These are phyloP conservation scores for Fomitopsis pulvina DNA, from an alignment of 768 basidiomycete genomes.

Conservation along the genomic window DNA sequence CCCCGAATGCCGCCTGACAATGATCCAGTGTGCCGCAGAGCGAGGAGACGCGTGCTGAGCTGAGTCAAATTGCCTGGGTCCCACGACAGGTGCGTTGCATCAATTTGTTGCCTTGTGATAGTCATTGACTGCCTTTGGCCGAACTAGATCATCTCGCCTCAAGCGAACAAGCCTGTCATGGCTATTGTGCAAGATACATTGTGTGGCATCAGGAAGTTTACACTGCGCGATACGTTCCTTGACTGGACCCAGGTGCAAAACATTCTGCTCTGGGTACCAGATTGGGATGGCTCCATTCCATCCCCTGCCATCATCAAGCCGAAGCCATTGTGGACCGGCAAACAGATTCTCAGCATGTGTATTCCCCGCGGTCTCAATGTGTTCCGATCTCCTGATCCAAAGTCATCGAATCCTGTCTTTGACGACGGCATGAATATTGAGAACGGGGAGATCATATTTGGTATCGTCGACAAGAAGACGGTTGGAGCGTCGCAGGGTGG, in stretches of 20 bases:
- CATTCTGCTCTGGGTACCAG: constrained; percentile 95
- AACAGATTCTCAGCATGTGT: constrained; percentile 88
- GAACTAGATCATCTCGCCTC: constrained; percentile 91
- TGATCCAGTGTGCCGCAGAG: constrained; percentile 85
- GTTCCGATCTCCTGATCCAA: constrained; percentile 70
- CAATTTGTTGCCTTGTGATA: not conserved
- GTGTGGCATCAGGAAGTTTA: constrained; percentile 96
- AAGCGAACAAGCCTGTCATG: constrained; percentile 99
- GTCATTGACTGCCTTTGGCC: not conserved
- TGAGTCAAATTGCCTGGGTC: constrained; percentile 99
- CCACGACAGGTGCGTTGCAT: constrained; percentile 68
- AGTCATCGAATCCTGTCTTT: constrained; percentile 72
- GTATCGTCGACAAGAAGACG: constrained; percentile 98
- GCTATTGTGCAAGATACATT: constrained; percentile 99
- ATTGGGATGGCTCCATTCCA: constrained; percentile 93
- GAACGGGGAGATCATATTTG: constrained; percentile 92
- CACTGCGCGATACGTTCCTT: constrained; percentile 89
- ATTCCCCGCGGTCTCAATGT: constrained; percentile 97
- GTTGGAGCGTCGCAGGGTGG: constrained; percentile 94
- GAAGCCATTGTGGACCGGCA: constrained; percentile 96
- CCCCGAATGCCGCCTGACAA: no score
- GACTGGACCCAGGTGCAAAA: constrained; percentile 97
- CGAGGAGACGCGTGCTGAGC: constrained; percentile 95
- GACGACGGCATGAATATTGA: constrained; percentile 97
- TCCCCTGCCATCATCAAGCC: constrained; percentile 94